A percentile compares a stretch with the other conserved stretches of the same genome.
phyloP scores from a whole-genome alignment of 2,329 filamentous ascomycete genomes.

The Aureobasidium sp. region DNA sequence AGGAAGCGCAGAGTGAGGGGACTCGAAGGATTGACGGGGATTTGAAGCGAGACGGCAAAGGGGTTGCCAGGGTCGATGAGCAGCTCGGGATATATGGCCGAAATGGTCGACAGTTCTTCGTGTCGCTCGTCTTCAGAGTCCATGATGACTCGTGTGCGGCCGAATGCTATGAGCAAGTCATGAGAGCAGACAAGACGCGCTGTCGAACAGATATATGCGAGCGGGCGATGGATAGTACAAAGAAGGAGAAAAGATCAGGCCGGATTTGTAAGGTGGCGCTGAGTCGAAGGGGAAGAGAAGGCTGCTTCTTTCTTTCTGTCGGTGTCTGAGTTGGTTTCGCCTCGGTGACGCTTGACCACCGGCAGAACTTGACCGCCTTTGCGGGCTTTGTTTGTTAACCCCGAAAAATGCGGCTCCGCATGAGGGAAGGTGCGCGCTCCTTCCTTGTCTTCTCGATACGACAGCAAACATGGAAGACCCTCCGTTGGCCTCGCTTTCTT shows the following conservation, averaged over 20 bases:
- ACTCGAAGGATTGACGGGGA: conserved; percentile 48
- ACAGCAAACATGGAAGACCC: conserved; percentile 38
- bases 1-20: conserved; percentile 42
- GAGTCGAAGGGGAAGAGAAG: background rate
- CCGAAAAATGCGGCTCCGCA: too few species aligned
- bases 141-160: conserved; percentile 1
- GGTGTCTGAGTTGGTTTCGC: conserved; percentile 5
- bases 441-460: too few species aligned
- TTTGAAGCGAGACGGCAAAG: conserved; percentile 47
- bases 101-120: conserved; percentile 53
- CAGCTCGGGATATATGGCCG: conserved; percentile 58
- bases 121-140: conserved; percentile 48
- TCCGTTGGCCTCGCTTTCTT: conserved; percentile 77
- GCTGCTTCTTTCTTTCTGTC: background rate
- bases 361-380: conserved; percentile 10
- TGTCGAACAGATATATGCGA: background rate
- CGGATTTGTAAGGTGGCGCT: background rate
- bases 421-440: too few species aligned
- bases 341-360: conserved; percentile 11
- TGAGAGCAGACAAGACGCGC: background rate
- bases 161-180: conserved; percentile 7
- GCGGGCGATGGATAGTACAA: background rate
- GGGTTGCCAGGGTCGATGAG: conserved; percentile 39
- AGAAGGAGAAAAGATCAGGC: background rate
- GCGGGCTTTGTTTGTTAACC: background rate